Conservation (phyloP, 2,329 filamentous ascomycete species). For the Stemphylium beticola region DNA sequence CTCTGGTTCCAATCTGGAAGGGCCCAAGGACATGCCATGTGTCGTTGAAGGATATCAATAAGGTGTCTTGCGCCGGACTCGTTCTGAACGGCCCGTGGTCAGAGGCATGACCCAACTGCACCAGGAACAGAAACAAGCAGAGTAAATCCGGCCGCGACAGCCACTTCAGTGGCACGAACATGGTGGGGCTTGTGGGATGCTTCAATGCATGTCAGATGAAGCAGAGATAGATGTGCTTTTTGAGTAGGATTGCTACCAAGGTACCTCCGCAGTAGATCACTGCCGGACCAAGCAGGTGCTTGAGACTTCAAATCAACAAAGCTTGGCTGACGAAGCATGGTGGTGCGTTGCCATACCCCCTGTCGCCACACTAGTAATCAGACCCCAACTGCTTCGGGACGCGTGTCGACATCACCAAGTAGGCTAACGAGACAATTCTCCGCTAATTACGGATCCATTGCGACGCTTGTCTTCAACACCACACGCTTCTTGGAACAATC, state of each 20-base stretch:
- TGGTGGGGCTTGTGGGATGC: not conserved
- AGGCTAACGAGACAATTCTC: slow-evolving; percentile 21
- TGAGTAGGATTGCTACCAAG: not conserved
- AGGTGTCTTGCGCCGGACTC: no score
- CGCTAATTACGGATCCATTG: slow-evolving; percentile 25
- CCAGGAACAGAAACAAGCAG: slow-evolving; percentile 9
- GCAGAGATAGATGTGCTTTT: not conserved
- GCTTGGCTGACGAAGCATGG: slow-evolving; percentile 22
- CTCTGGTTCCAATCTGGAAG: slow-evolving; percentile 65
- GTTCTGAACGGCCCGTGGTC: not conserved
- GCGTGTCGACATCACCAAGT: slow-evolving; percentile 26
- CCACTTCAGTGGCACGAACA: slow-evolving; percentile 4
- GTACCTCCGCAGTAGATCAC: not conserved
- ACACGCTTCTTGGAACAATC: slow-evolving; percentile 8
- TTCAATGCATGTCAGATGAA: slow-evolving; percentile 1
- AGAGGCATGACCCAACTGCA: slow-evolving; percentile 23
- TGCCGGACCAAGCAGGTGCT: slow-evolving; percentile 11
- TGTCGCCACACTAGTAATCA: slow-evolving; percentile 19
- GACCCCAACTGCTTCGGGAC: slow-evolving; percentile 32
- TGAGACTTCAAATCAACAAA: slow-evolving; percentile 1
- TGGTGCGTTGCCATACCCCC: not conserved
- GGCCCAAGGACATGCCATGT: slow-evolving; percentile 63
- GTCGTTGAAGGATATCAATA: slow-evolving; percentile 41
- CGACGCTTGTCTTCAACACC: slow-evolving; percentile 26
- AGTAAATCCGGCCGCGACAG: slow-evolving; percentile 10